Evolutionary conservation across 2,329 filamentous ascomycete species (phyloP).

Genomic region (Diplodia intermedia): DNA sequence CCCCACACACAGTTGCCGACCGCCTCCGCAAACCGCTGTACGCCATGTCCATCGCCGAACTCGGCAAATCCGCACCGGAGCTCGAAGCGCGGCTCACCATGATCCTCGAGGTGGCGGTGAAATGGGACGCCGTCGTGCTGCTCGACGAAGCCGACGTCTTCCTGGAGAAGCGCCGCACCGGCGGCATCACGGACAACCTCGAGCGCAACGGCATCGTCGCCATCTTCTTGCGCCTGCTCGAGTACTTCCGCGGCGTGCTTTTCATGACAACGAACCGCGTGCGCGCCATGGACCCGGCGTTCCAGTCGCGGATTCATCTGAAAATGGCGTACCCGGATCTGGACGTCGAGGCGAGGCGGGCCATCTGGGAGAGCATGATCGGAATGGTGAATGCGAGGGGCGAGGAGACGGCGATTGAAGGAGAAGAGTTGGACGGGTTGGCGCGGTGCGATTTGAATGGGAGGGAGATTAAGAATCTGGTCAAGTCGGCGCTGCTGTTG

Average conservation of each 20-base stretch:
- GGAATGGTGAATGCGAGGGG: neutral
- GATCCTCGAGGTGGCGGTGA: slow-evolving; percentile 57
- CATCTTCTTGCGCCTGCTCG: slow-evolving; percentile 33
- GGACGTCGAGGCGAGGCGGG: neutral
- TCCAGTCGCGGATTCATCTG: slow-evolving; percentile 41
- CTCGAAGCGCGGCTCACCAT: slow-evolving; percentile 58
- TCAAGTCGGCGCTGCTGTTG: slow-evolving; percentile 16
- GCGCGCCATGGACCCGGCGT: slow-evolving; percentile 38
- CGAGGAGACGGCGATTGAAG: neutral
- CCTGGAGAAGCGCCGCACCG: slow-evolving; percentile 52
- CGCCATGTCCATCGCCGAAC: slow-evolving; percentile 56
- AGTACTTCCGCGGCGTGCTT: slow-evolving; percentile 40
- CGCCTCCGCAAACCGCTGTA: slow-evolving; percentile 54
- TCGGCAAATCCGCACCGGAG: slow-evolving; percentile 53
- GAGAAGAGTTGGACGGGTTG: slow-evolving; percentile 1
- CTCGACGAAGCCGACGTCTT: slow-evolving; percentile 64
- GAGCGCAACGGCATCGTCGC: slow-evolving; percentile 55
- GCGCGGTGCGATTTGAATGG: neutral
- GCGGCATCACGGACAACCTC: slow-evolving; percentile 52
- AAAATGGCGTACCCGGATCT: slow-evolving; percentile 38
- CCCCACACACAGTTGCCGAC: slow-evolving; percentile 40
- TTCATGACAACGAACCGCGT: slow-evolving; percentile 48
- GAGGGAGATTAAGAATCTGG: slow-evolving; percentile 12
- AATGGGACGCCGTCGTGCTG: slow-evolving; percentile 60
- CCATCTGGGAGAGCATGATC: neutral